Evolutionary conservation across 202 grass and related monocot species (phyloP), one percentile per base, ranked within the genome.

Genomic region (Cymbopogon flexuosus): DNA sequence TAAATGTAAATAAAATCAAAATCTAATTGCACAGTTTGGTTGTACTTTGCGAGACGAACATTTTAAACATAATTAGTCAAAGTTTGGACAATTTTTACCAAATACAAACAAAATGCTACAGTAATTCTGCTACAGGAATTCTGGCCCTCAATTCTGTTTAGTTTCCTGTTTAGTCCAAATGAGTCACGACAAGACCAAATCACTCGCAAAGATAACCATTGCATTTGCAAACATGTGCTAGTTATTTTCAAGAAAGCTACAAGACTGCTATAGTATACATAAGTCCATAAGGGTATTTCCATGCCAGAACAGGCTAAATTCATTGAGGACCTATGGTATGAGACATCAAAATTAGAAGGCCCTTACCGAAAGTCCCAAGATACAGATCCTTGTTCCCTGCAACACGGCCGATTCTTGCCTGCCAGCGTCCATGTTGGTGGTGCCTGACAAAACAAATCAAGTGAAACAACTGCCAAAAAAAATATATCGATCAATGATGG

Each of bases 351-450:
- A 75, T 41, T 71, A 81, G n/a, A 57, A 66, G 7, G 65, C 0
- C 15, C 91, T 85, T 79, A 94, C 94, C 86, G 37, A 97, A 97
- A 31, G 94, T 97, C 34, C 94, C 91, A 8, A 97, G 91, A 72
- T 97, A 97, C 78, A 97, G 88, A 80, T 97, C 94, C 77, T 97
- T 97, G 79, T 97, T 97, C 64, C 94, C 94, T 35, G 94, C 91
- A 72, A 94, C 94, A 79, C 91, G 91, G 41, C 94, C 94, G 41
- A 97, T 97, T 68, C 94, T 90, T 87, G 94, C 94, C 71, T 94
- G 91, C 94, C 94, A 97, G 43, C 91, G 88, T 42, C 94, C 94
- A 81, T 97, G 86, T 83, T 92, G 94, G 68, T 97, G 94, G 58
- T 97, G 94, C 86, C 94, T 97, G 64, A 60, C 11, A 76, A 56